Evolutionary conservation across 1,284 basidiomycete species (phyloP).

Genomic region (Leccinum cinnamomeum): DNA sequence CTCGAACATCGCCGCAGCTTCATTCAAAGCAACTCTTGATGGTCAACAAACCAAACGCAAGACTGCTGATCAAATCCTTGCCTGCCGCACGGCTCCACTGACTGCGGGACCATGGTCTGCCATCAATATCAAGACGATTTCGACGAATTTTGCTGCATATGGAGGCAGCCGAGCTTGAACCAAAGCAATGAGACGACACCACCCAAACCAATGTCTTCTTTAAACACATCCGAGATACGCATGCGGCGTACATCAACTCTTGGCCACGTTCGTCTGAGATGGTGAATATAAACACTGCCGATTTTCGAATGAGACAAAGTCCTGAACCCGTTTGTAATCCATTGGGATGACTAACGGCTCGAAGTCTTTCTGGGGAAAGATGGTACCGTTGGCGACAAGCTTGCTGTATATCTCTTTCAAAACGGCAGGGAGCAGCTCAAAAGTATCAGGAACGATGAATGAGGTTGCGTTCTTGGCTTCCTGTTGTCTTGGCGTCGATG

Average conservation of each 20-base stretch:
- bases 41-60: slow-evolving; percentile 46
- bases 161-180: slow-evolving; percentile 92
- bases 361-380: slow-evolving; percentile 77
- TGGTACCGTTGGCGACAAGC: slow-evolving; percentile 72
- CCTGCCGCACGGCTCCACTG: slow-evolving; percentile 93
- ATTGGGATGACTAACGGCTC: slow-evolving; percentile 96
- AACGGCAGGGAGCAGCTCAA: slow-evolving; percentile 90
- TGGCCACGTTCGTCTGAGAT: slow-evolving; percentile 99
- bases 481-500: slow-evolving; percentile 95
- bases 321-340: slow-evolving; percentile 99
- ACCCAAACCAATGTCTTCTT: slow-evolving; percentile 95
- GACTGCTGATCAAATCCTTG: slow-evolving; percentile 97
- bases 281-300: slow-evolving; percentile 98
- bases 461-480: slow-evolving; percentile 97
- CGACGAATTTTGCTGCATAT: slow-evolving; percentile 94
- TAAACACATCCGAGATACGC: slow-evolving; percentile 99
- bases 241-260: slow-evolving; percentile 97
- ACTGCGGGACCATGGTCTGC: slow-evolving; percentile 97
- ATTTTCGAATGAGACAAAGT: slow-evolving; percentile 98
- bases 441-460: slow-evolving; percentile 96
- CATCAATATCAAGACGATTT: slow-evolving; percentile 99
- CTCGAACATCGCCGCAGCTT: slow-evolving; percentile 83
- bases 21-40: no score
- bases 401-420: slow-evolving; percentile 84
- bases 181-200: slow-evolving; percentile 96